phyloP scores from a whole-genome alignment of 495 filamentous ascomycete genomes.

The Talaromyces proteolyticus region DNA sequence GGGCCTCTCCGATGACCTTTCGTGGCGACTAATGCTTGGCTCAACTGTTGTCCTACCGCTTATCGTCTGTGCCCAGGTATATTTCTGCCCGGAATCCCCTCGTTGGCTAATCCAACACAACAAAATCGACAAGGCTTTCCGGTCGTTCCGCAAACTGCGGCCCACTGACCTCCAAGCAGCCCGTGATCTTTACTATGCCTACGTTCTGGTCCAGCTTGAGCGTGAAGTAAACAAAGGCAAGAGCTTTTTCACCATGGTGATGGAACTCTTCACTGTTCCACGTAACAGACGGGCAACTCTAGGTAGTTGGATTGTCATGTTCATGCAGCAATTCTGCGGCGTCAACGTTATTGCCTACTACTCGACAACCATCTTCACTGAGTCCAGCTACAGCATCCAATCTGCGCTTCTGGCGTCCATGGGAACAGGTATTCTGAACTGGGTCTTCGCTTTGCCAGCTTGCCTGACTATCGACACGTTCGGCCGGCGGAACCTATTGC shows the following conservation, averaged over 20 bases:
- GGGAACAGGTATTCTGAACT: conserved; percentile 62
- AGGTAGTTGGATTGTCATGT: conserved; percentile 46
- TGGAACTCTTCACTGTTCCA: conserved; percentile 47
- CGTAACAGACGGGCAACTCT: conserved; percentile 49
- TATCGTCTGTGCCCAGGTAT: conserved; percentile 46
- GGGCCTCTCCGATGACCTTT: conserved; percentile 24
- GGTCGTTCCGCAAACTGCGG: conserved; percentile 38
- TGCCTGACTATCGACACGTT: conserved; percentile 65
- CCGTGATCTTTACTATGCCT: conserved; percentile 49
- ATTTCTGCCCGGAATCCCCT: conserved; percentile 61
- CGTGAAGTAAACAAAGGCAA: conserved; percentile 35
- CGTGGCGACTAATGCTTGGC: conserved; percentile 43
- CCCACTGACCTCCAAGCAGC: conserved; percentile 42
- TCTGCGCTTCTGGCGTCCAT: conserved; percentile 49
- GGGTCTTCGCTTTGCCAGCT: conserved; percentile 60
- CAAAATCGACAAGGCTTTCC: conserved; percentile 35
- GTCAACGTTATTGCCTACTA: conserved; percentile 51
- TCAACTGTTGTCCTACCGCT: conserved; percentile 36
- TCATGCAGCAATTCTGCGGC: conserved; percentile 47
- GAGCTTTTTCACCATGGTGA: conserved; percentile 42
- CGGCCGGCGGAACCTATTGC: conserved; percentile 54
- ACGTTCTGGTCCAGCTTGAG: conserved; percentile 40
- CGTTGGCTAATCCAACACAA: conserved; percentile 58
- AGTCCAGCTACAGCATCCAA: conserved; percentile 39
- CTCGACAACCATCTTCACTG: conserved; percentile 48